Evolutionary conservation across 306 rosid species (phyloP), one percentile per base, ranked within the genome.

Genomic region (Quercus berberidifolia): DNA sequence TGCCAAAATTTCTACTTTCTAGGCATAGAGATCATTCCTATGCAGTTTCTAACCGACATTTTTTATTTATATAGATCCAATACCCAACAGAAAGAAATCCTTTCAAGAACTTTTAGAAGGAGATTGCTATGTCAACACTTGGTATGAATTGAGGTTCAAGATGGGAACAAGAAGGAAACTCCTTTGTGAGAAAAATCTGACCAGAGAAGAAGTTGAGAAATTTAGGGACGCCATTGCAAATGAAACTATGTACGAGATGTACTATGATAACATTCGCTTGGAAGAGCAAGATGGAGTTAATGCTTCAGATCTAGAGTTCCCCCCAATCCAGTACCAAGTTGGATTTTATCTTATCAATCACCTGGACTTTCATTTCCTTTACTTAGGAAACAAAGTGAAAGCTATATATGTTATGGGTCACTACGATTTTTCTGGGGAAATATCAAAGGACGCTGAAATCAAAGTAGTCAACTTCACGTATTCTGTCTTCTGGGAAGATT

Each of bases 101-200:
- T 11, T 76, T 12, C 13, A 59, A 26, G 77, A 81, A 19, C 4
- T 75, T 46, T 23, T 81, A 14, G 69, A 76, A 41, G 80, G 80
- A 15, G 84, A 38, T 3, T 81, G 84, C 56, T 46, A 57, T 17
- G 30, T 71, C 18, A 81, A 75, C 71, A 81, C 84, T 20, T 46
- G 20, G 14, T 81, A 81, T 70, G 73, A 69, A 52, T 46, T 80
- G 70, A 74, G 56, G 25, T 68, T 80, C 71, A 46, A 14, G 75
- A 33, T 74, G 43, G 64, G 52, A n/a, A 55, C n/a, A 0, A 1
- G 0, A 0, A 51, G 21, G 4, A 69, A 49, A 14, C 11, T 51
- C 15, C 65, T 81, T 11, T 81, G 84, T 64, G 5, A 57, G 64
- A 75, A 81, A 30, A 10, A 75, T 57, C 15, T 75, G 58, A 69